A percentile compares a stretch with the other conserved stretches of the same genome.
phyloP scores from a whole-genome alignment of 2,329 filamentous ascomycete genomes.

The Ascochyta viciae-villosae region DNA sequence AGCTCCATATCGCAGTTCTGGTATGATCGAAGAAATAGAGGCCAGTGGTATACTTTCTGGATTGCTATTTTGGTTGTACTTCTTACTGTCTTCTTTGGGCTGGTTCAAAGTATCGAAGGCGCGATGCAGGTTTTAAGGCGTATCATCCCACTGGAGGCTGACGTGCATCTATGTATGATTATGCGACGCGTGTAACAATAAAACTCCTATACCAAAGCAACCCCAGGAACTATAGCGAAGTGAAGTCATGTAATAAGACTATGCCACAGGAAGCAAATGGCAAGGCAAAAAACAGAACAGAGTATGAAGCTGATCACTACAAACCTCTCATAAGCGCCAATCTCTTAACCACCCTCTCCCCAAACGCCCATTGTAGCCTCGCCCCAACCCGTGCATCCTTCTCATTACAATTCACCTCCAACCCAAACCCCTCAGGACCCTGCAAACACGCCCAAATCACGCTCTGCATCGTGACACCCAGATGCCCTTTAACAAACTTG shows the following conservation, averaged over 20 bases:
- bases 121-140: conserved; percentile 47
- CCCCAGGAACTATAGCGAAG: too few species aligned
- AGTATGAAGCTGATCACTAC: background rate
- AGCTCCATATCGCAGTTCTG: conserved; percentile 51
- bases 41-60: conserved; percentile 57
- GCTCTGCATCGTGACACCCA: conserved; percentile 31
- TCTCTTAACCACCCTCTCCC: background rate
- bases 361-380: background rate
- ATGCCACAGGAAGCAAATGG: too few species aligned
- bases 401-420: conserved; percentile 6
- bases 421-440: conserved; percentile 40
- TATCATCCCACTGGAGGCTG: background rate
- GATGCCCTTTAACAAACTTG: conserved; percentile 34
- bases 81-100: conserved; percentile 42
- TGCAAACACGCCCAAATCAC: conserved; percentile 41
- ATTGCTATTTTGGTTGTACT: conserved; percentile 45
- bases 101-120: conserved; percentile 52
- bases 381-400: background rate
- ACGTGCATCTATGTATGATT: background rate
- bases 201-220: too few species aligned
- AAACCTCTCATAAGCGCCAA: conserved; percentile 1
- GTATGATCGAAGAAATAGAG: conserved; percentile 50
- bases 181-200: too few species aligned
- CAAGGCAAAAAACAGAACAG: background rate
- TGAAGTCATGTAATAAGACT: too few species aligned